Percentiles rank a stretch among this genome's conserved stretches.
phyloP scores from a whole-genome alignment of 768 basidiomycete genomes.

The Lactarius trivialis region DNA sequence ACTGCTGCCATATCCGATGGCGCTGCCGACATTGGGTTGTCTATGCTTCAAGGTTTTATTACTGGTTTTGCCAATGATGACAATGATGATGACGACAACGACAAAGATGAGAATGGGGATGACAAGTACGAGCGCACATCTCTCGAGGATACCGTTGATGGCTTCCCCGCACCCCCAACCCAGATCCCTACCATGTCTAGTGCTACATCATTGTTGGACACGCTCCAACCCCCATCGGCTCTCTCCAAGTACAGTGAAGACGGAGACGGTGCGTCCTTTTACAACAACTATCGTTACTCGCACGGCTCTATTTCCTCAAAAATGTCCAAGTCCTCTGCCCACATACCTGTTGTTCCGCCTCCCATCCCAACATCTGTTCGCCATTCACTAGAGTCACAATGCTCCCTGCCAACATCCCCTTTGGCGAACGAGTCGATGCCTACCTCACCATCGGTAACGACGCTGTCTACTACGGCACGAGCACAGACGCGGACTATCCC shows the following conservation, averaged over 20 bases:
- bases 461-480: neutral
- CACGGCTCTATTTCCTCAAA: constrained; percentile 46
- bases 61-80: constrained; percentile 31
- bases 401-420: neutral
- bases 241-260: constrained; percentile 33
- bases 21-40: constrained; percentile 62
- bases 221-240: constrained; percentile 5
- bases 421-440: neutral
- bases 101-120: constrained; percentile 16
- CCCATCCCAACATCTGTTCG: constrained; percentile 26
- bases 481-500: neutral
- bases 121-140: constrained; percentile 14
- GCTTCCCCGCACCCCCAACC: constrained; percentile 19
- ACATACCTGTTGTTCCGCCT: constrained; percentile 26
- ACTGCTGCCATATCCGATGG: constrained; percentile 44
- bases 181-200: constrained; percentile 12
- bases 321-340: constrained; percentile 35
- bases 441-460: neutral
- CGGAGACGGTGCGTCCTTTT: constrained; percentile 68
- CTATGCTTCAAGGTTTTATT: constrained; percentile 49
- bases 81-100: constrained; percentile 24
- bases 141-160: constrained; percentile 21
- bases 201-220: neutral
- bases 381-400: constrained; percentile 13
- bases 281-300: constrained; percentile 75